These are phyloP conservation scores for Setaria viridis DNA, from an alignment of 202 grass and related monocot genomes.

Conservation along the genomic window DNA sequence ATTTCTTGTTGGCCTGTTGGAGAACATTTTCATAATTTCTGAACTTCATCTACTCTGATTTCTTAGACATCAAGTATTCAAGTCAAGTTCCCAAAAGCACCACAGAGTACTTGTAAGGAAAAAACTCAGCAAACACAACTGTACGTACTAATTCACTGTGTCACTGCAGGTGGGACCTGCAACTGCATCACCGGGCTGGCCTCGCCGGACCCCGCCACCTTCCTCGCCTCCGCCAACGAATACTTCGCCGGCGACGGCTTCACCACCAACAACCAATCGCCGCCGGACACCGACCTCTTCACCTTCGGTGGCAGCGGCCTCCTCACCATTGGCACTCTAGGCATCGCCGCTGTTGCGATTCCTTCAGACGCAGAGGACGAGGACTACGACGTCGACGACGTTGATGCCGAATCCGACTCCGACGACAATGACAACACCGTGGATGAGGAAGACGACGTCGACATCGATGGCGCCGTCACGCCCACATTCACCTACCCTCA, in stretches of 20 bases:
- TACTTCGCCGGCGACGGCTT: constrained; percentile 42
- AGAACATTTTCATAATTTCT: background rate
- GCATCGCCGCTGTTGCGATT: constrained; percentile 39
- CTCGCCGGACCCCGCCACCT: constrained; percentile 43
- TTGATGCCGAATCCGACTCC: background rate
- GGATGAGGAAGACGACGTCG: background rate
- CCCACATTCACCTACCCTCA: constrained; percentile 43
- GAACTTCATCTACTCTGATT: background rate
- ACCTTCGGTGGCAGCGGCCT: constrained; percentile 54
- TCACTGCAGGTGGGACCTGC: constrained; percentile 55
- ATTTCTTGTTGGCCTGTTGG: background rate
- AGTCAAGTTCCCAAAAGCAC: background rate
- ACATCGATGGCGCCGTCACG: constrained; percentile 25
- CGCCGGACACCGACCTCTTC: constrained; percentile 41
- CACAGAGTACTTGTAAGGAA: background rate
- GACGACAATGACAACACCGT: background rate
- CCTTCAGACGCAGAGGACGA: constrained; percentile 27
- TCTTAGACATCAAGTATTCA: background rate
- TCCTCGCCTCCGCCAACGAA: constrained; percentile 11
- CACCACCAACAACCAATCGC: constrained; percentile 20
- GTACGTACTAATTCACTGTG: background rate
- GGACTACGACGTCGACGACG: background rate
- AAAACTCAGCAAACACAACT: background rate
- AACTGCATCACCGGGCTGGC: constrained; percentile 54
- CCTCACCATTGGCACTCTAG: constrained; percentile 83